Percentiles rank a stretch among this genome's conserved stretches.
Evolutionary conservation across 202 grass and related monocot species (phyloP).

Genomic region (Cymbopogon flexuosus): DNA sequence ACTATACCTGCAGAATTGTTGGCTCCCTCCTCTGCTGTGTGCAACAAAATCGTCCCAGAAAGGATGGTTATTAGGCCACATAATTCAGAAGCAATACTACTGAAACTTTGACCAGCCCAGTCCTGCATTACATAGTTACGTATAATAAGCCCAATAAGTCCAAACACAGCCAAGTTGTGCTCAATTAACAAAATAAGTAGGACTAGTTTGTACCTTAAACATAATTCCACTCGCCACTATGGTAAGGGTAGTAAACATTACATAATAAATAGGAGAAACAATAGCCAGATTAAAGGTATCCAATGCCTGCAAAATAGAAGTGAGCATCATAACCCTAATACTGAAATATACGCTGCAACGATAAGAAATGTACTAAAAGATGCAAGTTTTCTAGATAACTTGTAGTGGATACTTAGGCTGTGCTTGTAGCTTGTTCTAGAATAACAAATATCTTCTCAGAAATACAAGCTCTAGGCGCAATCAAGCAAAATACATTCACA

Average conservation of each 20-base stretch:
- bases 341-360: background rate
- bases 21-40: conserved; percentile 56
- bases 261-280: conserved; percentile 93
- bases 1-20: conserved; percentile 47
- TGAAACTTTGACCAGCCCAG: conserved; percentile 73
- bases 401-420: background rate
- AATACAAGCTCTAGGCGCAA: conserved; percentile 2
- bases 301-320: conserved; percentile 54
- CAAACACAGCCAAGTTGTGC: background rate
- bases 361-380: background rate
- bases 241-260: conserved; percentile 91
- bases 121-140: conserved; percentile 49
- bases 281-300: conserved; percentile 89
- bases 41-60: conserved; percentile 85
- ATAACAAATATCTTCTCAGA: background rate
- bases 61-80: conserved; percentile 86
- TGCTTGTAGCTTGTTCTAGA: background rate
- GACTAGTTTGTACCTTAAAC: conserved; percentile 70
- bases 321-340: conserved; percentile 24
- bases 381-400: background rate
- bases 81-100: conserved; percentile 77
- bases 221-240: conserved; percentile 93
- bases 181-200: background rate
- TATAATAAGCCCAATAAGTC: conserved; percentile 29
- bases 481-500: conserved; percentile 15